These are phyloP conservation scores for Cercophora sp. DNA, from an alignment of 495 filamentous ascomycete species.

Conservation along the genomic window DNA sequence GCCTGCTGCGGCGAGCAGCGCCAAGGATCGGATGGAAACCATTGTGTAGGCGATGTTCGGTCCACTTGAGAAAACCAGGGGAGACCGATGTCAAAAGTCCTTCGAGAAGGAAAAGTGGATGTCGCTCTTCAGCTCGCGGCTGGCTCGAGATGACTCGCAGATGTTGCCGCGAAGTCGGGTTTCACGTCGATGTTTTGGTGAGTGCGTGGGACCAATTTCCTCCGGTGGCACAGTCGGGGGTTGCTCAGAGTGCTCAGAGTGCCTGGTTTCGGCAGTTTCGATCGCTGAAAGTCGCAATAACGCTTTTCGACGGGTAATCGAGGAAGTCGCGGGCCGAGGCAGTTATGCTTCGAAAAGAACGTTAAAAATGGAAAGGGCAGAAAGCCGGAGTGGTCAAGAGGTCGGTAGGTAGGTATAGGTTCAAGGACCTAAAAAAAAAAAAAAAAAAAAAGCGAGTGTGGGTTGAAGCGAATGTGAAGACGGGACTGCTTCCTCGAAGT, in stretches of 20 bases:
- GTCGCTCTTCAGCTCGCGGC: not conserved
- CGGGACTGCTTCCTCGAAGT: not conserved
- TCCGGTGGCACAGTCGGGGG: constrained; percentile 17
- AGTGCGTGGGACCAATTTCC: constrained; percentile 21
- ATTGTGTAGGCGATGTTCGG: constrained; percentile 12
- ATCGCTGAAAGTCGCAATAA: not conserved
- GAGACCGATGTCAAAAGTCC: not conserved
- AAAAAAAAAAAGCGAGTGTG: constrained; percentile 2
- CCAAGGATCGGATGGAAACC: constrained; percentile 17
- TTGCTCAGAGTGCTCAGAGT: too few relatives aligned
- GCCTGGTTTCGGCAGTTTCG: not conserved
- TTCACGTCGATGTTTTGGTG: constrained; percentile 9
- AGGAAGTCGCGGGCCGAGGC: not conserved
- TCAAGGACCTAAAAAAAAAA: not conserved
- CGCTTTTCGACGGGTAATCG: not conserved
- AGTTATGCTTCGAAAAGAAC: not conserved
- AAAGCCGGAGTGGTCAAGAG: not conserved
- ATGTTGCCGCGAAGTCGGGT: not conserved
- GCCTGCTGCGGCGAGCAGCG: constrained; percentile 19
- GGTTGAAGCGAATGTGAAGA: constrained; percentile 5
- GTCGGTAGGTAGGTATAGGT: constrained; percentile 3
- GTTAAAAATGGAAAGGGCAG: not conserved
- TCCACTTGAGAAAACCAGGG: not conserved
- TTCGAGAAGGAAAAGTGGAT: not conserved
- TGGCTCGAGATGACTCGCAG: not conserved